phyloP scores from a whole-genome alignment of 2,329 filamentous ascomycete species.

The Anisogramma anomala region DNA sequence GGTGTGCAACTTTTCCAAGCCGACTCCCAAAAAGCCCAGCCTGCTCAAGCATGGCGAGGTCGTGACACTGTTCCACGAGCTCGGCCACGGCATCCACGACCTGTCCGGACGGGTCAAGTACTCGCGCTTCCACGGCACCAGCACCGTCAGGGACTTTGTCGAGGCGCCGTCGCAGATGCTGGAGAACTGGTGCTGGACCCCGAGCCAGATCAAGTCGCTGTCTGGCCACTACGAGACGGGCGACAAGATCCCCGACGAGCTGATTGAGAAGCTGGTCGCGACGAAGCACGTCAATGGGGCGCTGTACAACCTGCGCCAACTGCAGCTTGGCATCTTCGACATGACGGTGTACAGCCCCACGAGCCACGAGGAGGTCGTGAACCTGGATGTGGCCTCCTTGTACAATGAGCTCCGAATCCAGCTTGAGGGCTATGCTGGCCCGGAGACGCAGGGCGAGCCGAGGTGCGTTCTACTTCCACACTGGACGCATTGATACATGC shows the following conservation, averaged over 20 bases:
- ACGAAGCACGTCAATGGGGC: constrained; percentile 76
- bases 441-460: constrained; percentile 50
- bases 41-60: constrained; percentile 76
- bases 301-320: constrained; percentile 64
- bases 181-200: constrained; percentile 66
- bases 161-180: constrained; percentile 64
- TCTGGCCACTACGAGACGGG: constrained; percentile 63
- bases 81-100: constrained; percentile 61
- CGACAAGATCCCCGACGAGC: constrained; percentile 60
- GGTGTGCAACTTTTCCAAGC: constrained; percentile 79
- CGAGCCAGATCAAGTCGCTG: constrained; percentile 51
- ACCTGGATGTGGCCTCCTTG: constrained; percentile 50
- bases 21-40: constrained; percentile 62
- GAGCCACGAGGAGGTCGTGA: constrained; percentile 56
- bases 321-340: constrained; percentile 74
- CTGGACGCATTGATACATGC: neutral
- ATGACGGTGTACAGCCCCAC: constrained; percentile 67
- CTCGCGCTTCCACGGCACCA: constrained; percentile 56
- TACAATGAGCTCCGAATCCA: constrained; percentile 65
- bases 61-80: constrained; percentile 70
- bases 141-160: constrained; percentile 56
- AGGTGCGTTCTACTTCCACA: constrained; percentile 22
- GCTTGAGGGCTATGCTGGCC: constrained; percentile 63
- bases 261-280: constrained; percentile 61
- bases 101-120: constrained; percentile 51